phyloP scores from a whole-genome alignment of 2,329 filamentous ascomycete species.

The Penicillium janthinellum region DNA sequence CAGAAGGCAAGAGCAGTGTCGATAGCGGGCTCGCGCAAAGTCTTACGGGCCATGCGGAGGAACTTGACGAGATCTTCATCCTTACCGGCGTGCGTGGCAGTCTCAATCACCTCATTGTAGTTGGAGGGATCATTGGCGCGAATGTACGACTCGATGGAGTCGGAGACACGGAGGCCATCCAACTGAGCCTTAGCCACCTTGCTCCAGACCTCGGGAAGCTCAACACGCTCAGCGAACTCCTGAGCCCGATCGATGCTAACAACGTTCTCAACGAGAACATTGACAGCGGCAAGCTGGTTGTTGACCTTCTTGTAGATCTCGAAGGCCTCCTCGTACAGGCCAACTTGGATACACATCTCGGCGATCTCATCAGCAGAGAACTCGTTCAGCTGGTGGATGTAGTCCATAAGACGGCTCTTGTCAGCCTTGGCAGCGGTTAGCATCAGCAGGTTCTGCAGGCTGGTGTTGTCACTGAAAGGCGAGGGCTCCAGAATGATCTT shows the following conservation, averaged over 20 bases:
- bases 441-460: conserved; percentile 92
- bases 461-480: conserved; percentile 95
- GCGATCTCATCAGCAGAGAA: conserved; percentile 94
- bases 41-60: conserved; percentile 96
- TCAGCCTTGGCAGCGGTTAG: conserved; percentile 96
- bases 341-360: conserved; percentile 88
- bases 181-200: conserved; percentile 97
- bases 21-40: conserved; percentile 86
- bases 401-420: conserved; percentile 91
- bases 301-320: conserved; percentile 98
- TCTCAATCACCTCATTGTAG: conserved; percentile 94
- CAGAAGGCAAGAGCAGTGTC: conserved; percentile 94
- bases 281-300: conserved; percentile 81
- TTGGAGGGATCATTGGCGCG: conserved; percentile 91
- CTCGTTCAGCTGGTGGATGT: conserved; percentile 86
- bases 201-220: conserved; percentile 95
- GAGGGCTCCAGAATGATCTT: conserved; percentile 99
- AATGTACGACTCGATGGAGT: conserved; percentile 96
- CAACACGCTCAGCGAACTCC: conserved; percentile 91
- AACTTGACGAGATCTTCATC: conserved; percentile 97
- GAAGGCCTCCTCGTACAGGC: conserved; percentile 93
- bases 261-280: conserved; percentile 92
- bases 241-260: conserved; percentile 98
- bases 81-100: conserved; percentile 91
- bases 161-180: conserved; percentile 87